phyloP scores from a whole-genome alignment of 805 yeast species.

The Nakazawaea wyomingensis region DNA sequence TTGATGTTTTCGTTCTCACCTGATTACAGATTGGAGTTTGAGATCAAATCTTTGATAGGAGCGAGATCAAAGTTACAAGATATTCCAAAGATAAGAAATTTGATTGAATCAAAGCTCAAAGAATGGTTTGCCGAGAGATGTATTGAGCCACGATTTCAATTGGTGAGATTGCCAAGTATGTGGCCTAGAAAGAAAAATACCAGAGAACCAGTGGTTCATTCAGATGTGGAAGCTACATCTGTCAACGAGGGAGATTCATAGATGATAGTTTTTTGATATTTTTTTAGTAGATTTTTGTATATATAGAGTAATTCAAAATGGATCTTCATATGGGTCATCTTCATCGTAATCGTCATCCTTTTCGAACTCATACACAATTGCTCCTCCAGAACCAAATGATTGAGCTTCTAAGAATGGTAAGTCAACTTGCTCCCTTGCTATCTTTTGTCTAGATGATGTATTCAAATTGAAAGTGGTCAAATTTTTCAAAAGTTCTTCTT shows the following conservation, averaged over 20 bases:
- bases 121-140: slow-evolving; percentile 91
- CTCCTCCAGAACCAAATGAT: slow-evolving; percentile 75
- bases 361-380: slow-evolving; percentile 92
- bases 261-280: not conserved
- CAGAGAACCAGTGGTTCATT: slow-evolving; percentile 29
- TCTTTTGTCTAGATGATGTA: slow-evolving; percentile 68
- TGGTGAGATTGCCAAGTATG: slow-evolving; percentile 74
- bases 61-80: slow-evolving; percentile 88
- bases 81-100: slow-evolving; percentile 83
- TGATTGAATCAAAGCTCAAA: slow-evolving; percentile 76
- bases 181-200: slow-evolving; percentile 74
- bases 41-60: slow-evolving; percentile 85
- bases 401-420: slow-evolving; percentile 93
- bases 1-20: slow-evolving; percentile 88
- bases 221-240: slow-evolving; percentile 3
- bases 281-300: not conserved
- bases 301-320: slow-evolving; percentile 44
- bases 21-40: slow-evolving; percentile 84
- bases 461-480: slow-evolving; percentile 85
- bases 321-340: slow-evolving; percentile 97
- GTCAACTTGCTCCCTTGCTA: slow-evolving; percentile 80
- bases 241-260: not conserved
- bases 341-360: slow-evolving; percentile 98
- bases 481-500: slow-evolving; percentile 54
- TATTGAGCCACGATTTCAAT: slow-evolving; percentile 90